Evolutionary conservation across 257 asterid genomes (phyloP).

Genomic region (Solanum corneliomulleri): DNA sequence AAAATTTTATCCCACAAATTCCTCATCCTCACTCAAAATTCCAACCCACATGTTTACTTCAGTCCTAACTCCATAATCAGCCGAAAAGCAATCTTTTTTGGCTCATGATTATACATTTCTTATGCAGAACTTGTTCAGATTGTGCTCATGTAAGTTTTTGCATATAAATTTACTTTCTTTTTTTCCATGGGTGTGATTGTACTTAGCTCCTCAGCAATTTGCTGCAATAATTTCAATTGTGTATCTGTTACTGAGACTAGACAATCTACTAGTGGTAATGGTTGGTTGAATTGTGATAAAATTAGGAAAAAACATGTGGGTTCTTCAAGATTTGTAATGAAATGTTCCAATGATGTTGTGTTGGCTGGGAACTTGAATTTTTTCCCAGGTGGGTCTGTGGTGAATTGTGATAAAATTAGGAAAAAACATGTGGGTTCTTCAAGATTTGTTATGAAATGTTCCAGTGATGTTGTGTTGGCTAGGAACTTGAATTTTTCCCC

Average conservation of each 20-base stretch:
- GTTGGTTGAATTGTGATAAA: neutral
- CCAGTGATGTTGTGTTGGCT: neutral
- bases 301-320: neutral
- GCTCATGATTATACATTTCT: neutral
- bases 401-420: neutral
- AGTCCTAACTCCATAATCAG: neutral
- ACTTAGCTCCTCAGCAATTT: conserved; percentile 33
- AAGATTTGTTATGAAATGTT: neutral
- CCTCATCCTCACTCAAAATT: neutral
- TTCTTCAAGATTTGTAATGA: neutral
- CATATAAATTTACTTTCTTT: neutral
- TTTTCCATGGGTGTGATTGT: conserved; percentile 45
- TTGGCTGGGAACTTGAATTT: conserved; percentile 15
- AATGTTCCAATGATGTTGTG: neutral
- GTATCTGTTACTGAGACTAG: conserved; percentile 17
- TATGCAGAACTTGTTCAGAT: neutral
- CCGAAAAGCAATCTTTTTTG: neutral
- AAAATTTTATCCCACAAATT: neutral
- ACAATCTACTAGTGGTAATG: conserved; percentile 6
- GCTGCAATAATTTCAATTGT: conserved; percentile 26
- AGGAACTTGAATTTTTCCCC: conserved; percentile 16
- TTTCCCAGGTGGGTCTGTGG: neutral
- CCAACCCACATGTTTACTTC: neutral
- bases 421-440: neutral
- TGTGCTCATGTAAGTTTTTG: neutral